Evolutionary conservation across 176 grass and related monocot genomes (phyloP).

Genomic region (Aegilops sharonensis): DNA sequence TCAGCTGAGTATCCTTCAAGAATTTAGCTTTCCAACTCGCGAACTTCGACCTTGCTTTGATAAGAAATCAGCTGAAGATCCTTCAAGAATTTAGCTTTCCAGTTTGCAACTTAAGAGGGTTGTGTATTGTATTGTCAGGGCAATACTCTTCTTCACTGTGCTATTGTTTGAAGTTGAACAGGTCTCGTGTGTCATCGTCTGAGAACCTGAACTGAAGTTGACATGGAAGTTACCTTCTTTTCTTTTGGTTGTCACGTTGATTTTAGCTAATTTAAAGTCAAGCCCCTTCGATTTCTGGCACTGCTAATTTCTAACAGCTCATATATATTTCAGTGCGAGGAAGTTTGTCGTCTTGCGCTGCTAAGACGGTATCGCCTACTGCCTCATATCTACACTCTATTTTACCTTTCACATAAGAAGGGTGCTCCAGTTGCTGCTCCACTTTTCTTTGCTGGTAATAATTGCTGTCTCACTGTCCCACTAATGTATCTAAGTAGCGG

Average conservation of each 20-base stretch:
- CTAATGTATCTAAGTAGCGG: neutral
- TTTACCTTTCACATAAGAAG: constrained; percentile 80
- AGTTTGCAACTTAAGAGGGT: neutral
- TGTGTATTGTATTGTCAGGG: no score
- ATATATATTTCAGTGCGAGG: constrained; percentile 68
- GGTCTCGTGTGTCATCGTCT: neutral
- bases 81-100: neutral
- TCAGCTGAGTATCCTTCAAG: neutral
- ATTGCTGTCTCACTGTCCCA: constrained; percentile 4
- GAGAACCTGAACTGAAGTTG: neutral
- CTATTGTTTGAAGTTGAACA: neutral
- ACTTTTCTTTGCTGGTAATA: constrained; percentile 85
- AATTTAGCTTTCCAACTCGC: neutral
- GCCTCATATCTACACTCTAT: constrained; percentile 89
- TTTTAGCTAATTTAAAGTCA: neutral
- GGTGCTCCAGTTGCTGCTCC: constrained; percentile 74
- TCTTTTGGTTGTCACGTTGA: neutral
- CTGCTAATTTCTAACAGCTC: constrained; percentile 6
- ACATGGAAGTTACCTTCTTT: neutral
- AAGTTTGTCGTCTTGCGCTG: constrained; percentile 93
- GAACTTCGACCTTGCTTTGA: neutral
- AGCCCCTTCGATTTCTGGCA: constrained; percentile 11
- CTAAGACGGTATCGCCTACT: constrained; percentile 77
- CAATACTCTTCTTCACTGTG: neutral
- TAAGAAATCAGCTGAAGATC: neutral